Evolutionary conservation across 176 grass and related monocot genomes (phyloP), one percentile per base, ranked within the genome.

Genomic region (Carex kokanica): DNA sequence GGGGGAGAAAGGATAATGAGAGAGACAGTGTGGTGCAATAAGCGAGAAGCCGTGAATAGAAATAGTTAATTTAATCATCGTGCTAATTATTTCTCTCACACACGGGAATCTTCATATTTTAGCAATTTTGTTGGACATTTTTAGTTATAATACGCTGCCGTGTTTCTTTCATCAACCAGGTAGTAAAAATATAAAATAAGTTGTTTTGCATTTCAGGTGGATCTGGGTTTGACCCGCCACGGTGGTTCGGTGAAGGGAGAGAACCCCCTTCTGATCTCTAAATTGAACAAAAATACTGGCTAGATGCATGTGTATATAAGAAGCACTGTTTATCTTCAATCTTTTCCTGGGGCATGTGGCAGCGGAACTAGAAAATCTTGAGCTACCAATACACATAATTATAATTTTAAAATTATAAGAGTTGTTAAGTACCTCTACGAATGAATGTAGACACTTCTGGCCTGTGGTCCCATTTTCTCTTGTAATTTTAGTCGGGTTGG

Each of bases 151-250:
- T 34, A 18, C 2, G 65, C 4, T 69, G 2, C 0, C 1, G 31
- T 69, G 65, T 38, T 69, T 38, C 65, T 69, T 38, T 40, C 32
- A 5, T 69, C 16, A 38, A 69, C 65, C 16, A 45, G 17, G 38
- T 38, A 71, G 36, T 74, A 74, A 27, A 24, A 25, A 25, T 74
- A 53, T 11, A 27, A 27, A 74, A 24, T 29, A 67, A 55, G 12
- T 12, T 56, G 5, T 21, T 58, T 53, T 53, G 20, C 68, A 63
- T 49, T 63, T 60, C 82, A 95, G 95, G 92, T 80, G 89, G 91
- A 75, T 86, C 74, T 82, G 92, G 89, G 60, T 98, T 90, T 91
- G 95, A 95, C 90, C 95, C 89, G 52, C 91, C 92, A 32, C 87
- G 79, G 32, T 98, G 95, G 92, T 98, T 98, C 85, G 92, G 74